phyloP scores from a whole-genome alignment of 1,284 basidiomycete species.

The Ustilago lituana region DNA sequence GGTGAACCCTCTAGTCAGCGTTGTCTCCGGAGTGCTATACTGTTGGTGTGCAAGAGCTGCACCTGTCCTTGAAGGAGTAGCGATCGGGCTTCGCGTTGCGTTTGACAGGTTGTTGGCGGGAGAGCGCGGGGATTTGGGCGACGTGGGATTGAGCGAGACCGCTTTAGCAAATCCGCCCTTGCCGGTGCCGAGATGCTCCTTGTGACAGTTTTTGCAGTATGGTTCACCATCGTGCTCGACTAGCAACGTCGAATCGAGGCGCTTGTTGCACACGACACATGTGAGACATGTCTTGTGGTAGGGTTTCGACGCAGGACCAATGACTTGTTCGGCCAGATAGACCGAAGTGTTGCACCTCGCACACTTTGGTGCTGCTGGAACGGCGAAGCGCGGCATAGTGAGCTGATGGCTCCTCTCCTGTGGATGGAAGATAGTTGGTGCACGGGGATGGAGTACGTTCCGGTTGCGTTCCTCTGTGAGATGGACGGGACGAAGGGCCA shows the following conservation, averaged over 20 bases:
- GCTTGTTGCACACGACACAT: slow-evolving; percentile 63
- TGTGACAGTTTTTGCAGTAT: slow-evolving; percentile 66
- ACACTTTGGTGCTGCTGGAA: slow-evolving; percentile 62
- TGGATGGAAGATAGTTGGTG: neutral
- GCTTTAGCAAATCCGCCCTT: slow-evolving; percentile 63
- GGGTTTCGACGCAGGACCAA: slow-evolving; percentile 60
- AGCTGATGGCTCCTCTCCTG: no score
- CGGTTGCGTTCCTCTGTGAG: no score
- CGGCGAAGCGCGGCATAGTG: slow-evolving; percentile 55
- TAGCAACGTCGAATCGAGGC: slow-evolving; percentile 63
- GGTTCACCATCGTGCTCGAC: slow-evolving; percentile 66
- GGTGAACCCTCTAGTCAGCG: slow-evolving; percentile 10
- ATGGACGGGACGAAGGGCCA: no score
- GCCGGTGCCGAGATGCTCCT: slow-evolving; percentile 63
- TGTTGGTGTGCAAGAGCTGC: slow-evolving; percentile 14
- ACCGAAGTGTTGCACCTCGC: slow-evolving; percentile 63
- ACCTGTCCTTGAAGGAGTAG: slow-evolving; percentile 21
- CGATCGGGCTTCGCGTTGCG: slow-evolving; percentile 17
- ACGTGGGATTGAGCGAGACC: slow-evolving; percentile 57
- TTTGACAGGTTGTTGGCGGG: slow-evolving; percentile 18
- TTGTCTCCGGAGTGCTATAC: slow-evolving; percentile 33
- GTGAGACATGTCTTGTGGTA: slow-evolving; percentile 66
- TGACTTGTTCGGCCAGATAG: slow-evolving; percentile 64
- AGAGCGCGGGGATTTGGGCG: slow-evolving; percentile 42
- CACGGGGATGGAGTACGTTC: no score